Base-by-base conservation (phyloP, 257 asterid genomes). In the Solanum tarapatanum region DNA sequence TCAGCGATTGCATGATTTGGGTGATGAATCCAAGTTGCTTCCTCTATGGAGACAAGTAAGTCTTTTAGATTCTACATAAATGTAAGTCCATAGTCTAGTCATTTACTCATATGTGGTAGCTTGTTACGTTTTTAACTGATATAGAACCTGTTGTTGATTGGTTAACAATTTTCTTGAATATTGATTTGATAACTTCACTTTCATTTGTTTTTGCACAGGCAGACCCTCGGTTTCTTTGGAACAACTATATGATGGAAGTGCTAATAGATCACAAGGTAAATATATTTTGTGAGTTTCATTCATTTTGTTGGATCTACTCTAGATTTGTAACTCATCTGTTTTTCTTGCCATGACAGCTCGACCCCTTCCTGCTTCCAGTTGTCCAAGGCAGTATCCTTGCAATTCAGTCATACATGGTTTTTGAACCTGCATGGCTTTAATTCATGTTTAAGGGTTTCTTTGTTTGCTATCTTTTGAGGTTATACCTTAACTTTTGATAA, bases 1-100 rank as follows among this genome's bases (percentile, higher is more conserved):
- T 87, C 98, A 97, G 87, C 90, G 96, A 69, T 90, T 96, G 90
- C 94, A 92, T 83, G 99, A 94, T 90, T 92, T 95, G 93, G 98
- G 97, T 51, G 98, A 95, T 82, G 99, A 97, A 90, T 92, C 99
- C 37, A 97, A 94, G 92, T 82, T 93, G 91, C 98, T 97, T 87
- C 99, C 99, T 82, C 94, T 97, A 26, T 97, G 99, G 99, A 93
- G 98, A 95, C 99, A 96, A 93, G 99, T 97, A 41, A 86, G 88
- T 76, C 32, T 45, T 43, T 72, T 43, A 41, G 32, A 51, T 86
- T n/a, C 82, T 62, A 21, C 70, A 69, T 85, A 58, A 69, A 28
- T 48, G 11, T 69, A 19, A 13, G 19, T 69, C 51, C 32, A n/a
- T 43, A 70, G 32, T 41, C 4, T 43, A 43, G 70, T 72, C 70